Evolutionary conservation across 495 filamentous ascomycete genomes (phyloP).

Genomic region (Podospora fimiseda): DNA sequence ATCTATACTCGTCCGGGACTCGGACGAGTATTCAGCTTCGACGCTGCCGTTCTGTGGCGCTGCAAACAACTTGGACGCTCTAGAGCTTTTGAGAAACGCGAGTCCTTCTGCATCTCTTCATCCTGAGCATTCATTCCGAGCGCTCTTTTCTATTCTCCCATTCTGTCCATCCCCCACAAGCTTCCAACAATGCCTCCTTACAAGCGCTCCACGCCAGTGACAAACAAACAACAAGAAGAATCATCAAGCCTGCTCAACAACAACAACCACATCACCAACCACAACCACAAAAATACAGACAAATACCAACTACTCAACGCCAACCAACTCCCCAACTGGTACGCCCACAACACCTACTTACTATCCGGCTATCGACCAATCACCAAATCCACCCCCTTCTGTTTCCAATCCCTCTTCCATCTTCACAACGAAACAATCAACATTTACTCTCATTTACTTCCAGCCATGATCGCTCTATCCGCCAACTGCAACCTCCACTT

Average conservation of each 20-base stretch:
- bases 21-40: not conserved
- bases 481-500: not conserved
- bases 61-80: not conserved
- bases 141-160: not conserved
- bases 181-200: not conserved
- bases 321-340: not conserved
- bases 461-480: not conserved
- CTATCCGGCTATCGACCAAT: not conserved
- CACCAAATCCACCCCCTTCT: not conserved
- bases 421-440: not conserved
- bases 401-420: not conserved
- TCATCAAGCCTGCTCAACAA: not conserved
- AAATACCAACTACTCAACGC: not conserved
- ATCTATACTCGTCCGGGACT: no score
- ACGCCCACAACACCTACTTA: not conserved
- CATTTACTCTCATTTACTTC: not conserved
- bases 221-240: not conserved
- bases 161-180: not conserved
- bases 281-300: not conserved
- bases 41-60: not conserved
- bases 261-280: not conserved
- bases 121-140: not conserved
- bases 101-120: not conserved
- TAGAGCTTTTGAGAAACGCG: not conserved
- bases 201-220: not conserved